Conservation (phyloP, 768 basidiomycete genomes). For the Suillus americanus region DNA sequence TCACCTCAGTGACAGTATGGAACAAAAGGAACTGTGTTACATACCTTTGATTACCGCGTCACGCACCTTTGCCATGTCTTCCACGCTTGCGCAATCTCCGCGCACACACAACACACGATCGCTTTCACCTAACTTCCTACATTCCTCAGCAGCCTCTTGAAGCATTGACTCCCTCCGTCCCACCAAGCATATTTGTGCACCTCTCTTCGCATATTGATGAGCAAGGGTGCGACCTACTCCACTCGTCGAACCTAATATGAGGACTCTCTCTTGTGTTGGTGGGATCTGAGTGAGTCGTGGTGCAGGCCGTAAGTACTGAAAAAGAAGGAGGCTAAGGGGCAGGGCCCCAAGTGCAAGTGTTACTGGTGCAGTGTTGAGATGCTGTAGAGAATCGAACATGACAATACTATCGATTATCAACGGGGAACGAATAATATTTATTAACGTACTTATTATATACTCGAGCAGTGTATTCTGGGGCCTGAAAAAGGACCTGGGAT, state of each 20-base stretch:
- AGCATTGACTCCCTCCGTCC: conserved; percentile 61
- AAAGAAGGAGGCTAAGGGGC: conserved; percentile 16
- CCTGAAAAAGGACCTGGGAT: too few relatives aligned
- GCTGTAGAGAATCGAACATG: not conserved
- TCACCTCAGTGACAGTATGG: not conserved
- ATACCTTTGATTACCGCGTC: conserved; percentile 53
- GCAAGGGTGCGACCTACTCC: conserved; percentile 80
- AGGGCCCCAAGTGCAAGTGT: conserved; percentile 14
- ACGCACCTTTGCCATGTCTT: conserved; percentile 67
- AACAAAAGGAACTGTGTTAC: conserved; percentile 19
- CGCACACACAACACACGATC: conserved; percentile 46
- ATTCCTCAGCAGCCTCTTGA: conserved; percentile 61
- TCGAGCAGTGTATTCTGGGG: too few relatives aligned
- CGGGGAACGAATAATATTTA: not conserved
- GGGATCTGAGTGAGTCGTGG: conserved; percentile 38
- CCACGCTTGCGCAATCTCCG: conserved; percentile 64
- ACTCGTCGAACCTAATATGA: conserved; percentile 81
- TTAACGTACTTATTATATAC: too few relatives aligned
- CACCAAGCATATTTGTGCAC: conserved; percentile 73
- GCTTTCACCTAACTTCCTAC: conserved; percentile 32
- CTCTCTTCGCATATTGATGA: conserved; percentile 67
- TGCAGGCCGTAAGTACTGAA: conserved; percentile 16
- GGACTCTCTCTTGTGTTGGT: conserved; percentile 60
- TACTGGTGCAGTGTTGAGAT: conserved; percentile 9
- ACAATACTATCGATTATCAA: not conserved